Evolutionary conservation across 352 stramenopile species (phyloP), one percentile per base, ranked within the genome.

Genomic region (Phytophthora vignae): DNA sequence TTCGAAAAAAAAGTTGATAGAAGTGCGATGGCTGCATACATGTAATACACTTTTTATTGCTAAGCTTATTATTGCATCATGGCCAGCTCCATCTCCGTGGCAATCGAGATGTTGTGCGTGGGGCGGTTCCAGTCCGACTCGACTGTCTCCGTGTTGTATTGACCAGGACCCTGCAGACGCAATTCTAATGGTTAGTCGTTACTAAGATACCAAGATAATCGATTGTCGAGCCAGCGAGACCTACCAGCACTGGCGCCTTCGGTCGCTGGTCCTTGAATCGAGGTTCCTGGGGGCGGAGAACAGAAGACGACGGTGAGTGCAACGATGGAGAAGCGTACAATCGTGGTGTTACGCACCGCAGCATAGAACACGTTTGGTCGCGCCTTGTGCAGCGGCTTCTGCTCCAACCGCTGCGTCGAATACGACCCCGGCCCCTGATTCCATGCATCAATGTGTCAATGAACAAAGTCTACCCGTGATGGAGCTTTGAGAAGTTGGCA

Each of bases 101-200:
- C 88, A 66, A 95, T 95, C 14, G 85, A 90, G 69, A 95, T 93
- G 77, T 95, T 95, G 75, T 93, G 90, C 9, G 88, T 95, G n/a
- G 88, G 88, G n/a, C 85, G 84, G 63, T 95, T 93, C 88, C 88
- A 95, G 61, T 92, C 84, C 59, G 78, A 85, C 44, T 93, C 88
- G 40, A 92, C 78, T 1, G 78, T 90, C 15, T 87, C 76, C 3
- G 83, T 87, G 54, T 88, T 92, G 78, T 95, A 95, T 11, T 90
- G 78, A 3, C 88, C 88, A 42, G 88, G 88, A 14, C 88, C 88
- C 88, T 95, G 60, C 17, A 27, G 19, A 15, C 60, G 15, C 19
- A 31, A 25, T n/a, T 63, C 11, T 2, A 60, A 48, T 33, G 5
- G 14, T 58, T 66, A 54, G 17, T 29, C n/a, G 46, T 29, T 52